Evolutionary conservation across 257 asterid genomes (phyloP).

Genomic region (Plantago elongata): DNA sequence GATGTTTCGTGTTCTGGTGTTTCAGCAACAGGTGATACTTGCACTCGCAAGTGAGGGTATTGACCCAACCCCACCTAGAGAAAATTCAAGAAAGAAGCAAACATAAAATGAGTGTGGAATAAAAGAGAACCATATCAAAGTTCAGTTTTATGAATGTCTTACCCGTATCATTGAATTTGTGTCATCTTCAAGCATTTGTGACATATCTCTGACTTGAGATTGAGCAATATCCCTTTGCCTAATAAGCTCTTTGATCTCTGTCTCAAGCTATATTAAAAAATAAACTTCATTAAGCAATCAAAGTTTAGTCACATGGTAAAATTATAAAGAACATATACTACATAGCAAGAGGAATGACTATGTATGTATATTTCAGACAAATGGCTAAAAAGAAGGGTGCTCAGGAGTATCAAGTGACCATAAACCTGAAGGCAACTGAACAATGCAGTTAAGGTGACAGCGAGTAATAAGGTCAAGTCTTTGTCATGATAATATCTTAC

Average conservation of each 20-base stretch:
- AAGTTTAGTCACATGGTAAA: constrained; percentile 15
- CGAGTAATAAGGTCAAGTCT: background rate
- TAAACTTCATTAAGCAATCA: constrained; percentile 13
- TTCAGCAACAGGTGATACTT: constrained; percentile 39
- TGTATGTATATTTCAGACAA: too few species aligned
- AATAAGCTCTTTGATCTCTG: constrained; percentile 61
- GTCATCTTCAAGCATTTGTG: constrained; percentile 53
- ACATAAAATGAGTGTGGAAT: background rate
- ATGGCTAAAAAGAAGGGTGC: too few species aligned
- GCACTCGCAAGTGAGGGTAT: constrained; percentile 66
- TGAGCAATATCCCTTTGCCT: constrained; percentile 82
- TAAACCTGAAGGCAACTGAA: too few species aligned
- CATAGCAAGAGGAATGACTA: too few species aligned
- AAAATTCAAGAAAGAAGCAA: constrained; percentile 15
- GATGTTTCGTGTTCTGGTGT: constrained; percentile 35
- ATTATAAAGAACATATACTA: background rate
- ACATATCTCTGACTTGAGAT: constrained; percentile 67
- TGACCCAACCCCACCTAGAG: constrained; percentile 56
- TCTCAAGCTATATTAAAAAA: constrained; percentile 55
- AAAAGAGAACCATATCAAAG: background rate
- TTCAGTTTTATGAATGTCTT: constrained; percentile 11
- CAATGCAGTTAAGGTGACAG: background rate
- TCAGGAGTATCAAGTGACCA: too few species aligned
- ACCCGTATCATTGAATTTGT: constrained; percentile 43
- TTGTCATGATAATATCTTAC: constrained; percentile 26